phyloP scores from a whole-genome alignment of 2,329 filamentous ascomycete genomes.

The Conoideocrella luteorostrata region DNA sequence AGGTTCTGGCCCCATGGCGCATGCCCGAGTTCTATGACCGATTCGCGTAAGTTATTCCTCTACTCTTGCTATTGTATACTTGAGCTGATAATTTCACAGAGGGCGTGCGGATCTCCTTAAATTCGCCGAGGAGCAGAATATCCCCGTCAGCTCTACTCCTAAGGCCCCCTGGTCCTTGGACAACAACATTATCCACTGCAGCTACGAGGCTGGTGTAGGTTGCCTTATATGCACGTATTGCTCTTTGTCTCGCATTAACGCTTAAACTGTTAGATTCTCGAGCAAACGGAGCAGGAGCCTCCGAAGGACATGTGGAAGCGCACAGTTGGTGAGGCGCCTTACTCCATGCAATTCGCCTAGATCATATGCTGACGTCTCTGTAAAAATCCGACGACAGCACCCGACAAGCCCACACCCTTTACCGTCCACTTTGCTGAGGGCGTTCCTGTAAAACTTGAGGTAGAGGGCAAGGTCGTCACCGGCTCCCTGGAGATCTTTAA shows the following conservation, averaged over 20 bases:
- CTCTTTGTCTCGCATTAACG: constrained; percentile 26
- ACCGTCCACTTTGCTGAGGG: constrained; percentile 61
- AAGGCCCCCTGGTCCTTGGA: constrained; percentile 61
- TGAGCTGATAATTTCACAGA: constrained; percentile 14
- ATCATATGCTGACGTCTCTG: neutral
- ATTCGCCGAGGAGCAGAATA: constrained; percentile 59
- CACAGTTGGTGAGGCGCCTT: constrained; percentile 24
- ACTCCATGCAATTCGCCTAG: constrained; percentile 21
- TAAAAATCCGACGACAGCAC: constrained; percentile 52
- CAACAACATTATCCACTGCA: constrained; percentile 40
- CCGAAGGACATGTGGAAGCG: constrained; percentile 68
- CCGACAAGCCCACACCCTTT: constrained; percentile 58
- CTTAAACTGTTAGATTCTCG: constrained; percentile 39
- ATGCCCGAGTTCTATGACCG: constrained; percentile 48
- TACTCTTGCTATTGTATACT: constrained; percentile 43
- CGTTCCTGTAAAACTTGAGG: constrained; percentile 56
- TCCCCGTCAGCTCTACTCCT: constrained; percentile 68
- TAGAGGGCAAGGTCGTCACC: constrained; percentile 29
- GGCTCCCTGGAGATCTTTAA: constrained; percentile 61
- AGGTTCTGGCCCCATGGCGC: constrained; percentile 67
- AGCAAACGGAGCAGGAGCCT: constrained; percentile 48
- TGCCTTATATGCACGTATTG: neutral
- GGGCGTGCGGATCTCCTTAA: constrained; percentile 67
- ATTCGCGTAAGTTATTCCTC: constrained; percentile 37
- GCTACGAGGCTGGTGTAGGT: constrained; percentile 63